Percentiles rank a stretch among this genome's conserved stretches.
Conservation (phyloP, 768 basidiomycete species). For the Lentinus brumalis region DNA sequence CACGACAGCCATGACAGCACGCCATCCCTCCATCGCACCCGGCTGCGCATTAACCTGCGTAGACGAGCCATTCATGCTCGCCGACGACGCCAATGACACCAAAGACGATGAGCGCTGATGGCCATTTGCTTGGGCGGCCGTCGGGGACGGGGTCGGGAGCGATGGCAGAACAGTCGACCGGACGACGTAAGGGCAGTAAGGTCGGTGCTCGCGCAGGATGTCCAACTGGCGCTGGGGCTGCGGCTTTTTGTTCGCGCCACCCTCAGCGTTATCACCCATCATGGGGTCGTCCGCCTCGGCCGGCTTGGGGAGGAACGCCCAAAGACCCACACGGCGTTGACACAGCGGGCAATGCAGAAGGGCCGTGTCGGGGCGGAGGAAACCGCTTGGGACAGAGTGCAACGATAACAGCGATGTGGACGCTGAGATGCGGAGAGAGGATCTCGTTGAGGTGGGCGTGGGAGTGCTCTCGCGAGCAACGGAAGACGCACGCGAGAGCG, state of each 20-base stretch:
- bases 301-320: conserved; percentile 56
- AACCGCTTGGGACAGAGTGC: not conserved
- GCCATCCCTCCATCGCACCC: conserved; percentile 72
- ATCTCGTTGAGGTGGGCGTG: conserved; percentile 26
- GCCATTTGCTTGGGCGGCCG: conserved; percentile 11
- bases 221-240: conserved; percentile 58
- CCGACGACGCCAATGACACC: conserved; percentile 25
- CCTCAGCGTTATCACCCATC: conserved; percentile 6
- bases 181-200: conserved; percentile 84
- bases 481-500: conserved; percentile 36
- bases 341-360: conserved; percentile 70
- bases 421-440: not conserved
- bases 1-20: conserved; percentile 71
- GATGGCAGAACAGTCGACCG: conserved; percentile 67
- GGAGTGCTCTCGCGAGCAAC: conserved; percentile 27
- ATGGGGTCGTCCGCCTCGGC: conserved; percentile 11
- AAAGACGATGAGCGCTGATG: conserved; percentile 29
- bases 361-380: conserved; percentile 42
- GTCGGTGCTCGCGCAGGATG: conserved; percentile 78
- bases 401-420: conserved; percentile 8
- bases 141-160: conserved; percentile 37
- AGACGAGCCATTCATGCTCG: conserved; percentile 31
- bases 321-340: conserved; percentile 77
- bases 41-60: conserved; percentile 34
- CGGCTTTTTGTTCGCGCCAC: conserved; percentile 18